Evolutionary conservation across 2,329 filamentous ascomycete species (phyloP), one percentile per base, ranked within the genome.

Genomic region (Coleophoma crateriformis): DNA sequence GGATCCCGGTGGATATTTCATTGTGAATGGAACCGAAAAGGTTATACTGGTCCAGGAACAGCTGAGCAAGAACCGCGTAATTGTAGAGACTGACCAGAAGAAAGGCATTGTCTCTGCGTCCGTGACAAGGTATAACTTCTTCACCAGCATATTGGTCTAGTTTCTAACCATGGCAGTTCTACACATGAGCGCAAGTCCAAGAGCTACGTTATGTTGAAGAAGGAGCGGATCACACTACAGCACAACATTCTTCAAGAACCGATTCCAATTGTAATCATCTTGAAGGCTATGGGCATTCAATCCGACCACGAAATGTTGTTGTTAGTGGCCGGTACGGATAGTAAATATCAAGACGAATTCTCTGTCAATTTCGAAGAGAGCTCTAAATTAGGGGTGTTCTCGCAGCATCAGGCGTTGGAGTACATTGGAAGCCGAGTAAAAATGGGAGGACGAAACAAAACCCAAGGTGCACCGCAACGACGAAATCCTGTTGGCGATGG

Each of bases 11-110:
- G 94, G 94, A 47, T 99, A 99, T 68, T 99, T 99, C 63, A 94
- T 99, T 62, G 90, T 97, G 58, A 90, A 92, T 61, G 94, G 94
- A 43, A 96, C 95, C 17, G 94, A 99, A 68, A 99, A 99, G 74
- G 94, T 99, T 59, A 99, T 99, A 64, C 74, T 99, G 40, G 95
- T 99, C 13, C 94, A 99, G 68, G 95, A 99, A 66, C 94, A 99
- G 71, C 75, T 99, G 65, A 99, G 94, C 78, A 99, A 99, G 79
- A 99, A 99, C 70, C 84, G 94, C 73, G 88, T 99, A 62, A 96
- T 99, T 66, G 92, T 99, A 14, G 95, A 99, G 70, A 85, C 89
- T 49, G 88, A 92, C 61, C 79, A 85, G 47, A 95, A 95, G 72
- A 97, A 96, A 70, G 88, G 88, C 52, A 84, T 95, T 56, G 92